Evolutionary conservation across 805 yeast genomes (phyloP).

Genomic region (Ogataea henricii): DNA sequence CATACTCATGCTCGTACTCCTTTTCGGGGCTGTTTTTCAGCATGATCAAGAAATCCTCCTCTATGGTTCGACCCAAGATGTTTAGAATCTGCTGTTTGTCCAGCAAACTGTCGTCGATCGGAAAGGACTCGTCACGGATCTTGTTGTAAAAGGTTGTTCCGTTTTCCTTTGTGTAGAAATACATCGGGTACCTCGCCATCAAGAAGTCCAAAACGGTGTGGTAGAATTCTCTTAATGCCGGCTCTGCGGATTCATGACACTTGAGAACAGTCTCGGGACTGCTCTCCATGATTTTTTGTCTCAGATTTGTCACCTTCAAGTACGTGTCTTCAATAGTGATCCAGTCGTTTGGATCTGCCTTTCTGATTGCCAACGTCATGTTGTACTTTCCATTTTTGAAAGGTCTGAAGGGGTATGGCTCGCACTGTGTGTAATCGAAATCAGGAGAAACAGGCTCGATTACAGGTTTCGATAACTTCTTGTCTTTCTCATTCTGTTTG

Average conservation of each 20-base stretch:
- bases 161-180: conserved; percentile 38
- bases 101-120: conserved; percentile 26
- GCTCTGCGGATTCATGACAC: conserved; percentile 33
- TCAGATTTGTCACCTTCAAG: conserved; percentile 42
- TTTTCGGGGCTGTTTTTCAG: conserved; percentile 42
- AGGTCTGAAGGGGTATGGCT: conserved; percentile 48
- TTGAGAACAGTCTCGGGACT: conserved; percentile 38
- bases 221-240: conserved; percentile 53
- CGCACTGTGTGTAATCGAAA: conserved; percentile 45
- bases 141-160: conserved; percentile 36
- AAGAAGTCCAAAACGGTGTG: conserved; percentile 38
- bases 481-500: conserved; percentile 1
- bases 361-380: conserved; percentile 63
- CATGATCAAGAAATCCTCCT: conserved; percentile 65
- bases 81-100: conserved; percentile 18
- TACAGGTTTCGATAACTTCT: conserved; percentile 19
- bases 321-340: conserved; percentile 65
- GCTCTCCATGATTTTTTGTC: conserved; percentile 37
- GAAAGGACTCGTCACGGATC: conserved; percentile 44
- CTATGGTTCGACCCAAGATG: conserved; percentile 39
- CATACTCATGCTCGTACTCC: conserved; percentile 52
- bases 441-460: conserved; percentile 36
- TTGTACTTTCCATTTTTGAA: conserved; percentile 53
- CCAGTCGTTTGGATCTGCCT: conserved; percentile 53
- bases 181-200: conserved; percentile 52